Conservation (phyloP, 192 early-diverging fungal species). For the Pilaira anomala region DNA sequence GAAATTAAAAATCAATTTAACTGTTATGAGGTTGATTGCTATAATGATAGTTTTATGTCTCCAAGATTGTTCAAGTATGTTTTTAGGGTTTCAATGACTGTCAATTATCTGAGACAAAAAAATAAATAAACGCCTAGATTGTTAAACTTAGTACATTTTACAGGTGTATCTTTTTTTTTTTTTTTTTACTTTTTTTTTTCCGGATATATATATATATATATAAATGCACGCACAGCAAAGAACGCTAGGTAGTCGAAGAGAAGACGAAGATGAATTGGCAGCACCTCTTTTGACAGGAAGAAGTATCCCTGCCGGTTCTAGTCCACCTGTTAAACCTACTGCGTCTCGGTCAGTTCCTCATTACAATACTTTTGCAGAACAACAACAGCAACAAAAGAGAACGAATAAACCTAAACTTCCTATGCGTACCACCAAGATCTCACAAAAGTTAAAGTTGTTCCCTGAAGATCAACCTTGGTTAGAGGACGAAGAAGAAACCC, state of each 20-base stretch:
- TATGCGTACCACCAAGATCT: slow-evolving; percentile 88
- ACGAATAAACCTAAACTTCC: slow-evolving; percentile 57
- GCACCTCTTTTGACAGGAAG: slow-evolving; percentile 1
- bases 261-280: slow-evolving; percentile 3
- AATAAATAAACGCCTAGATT: no score
- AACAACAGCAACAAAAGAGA: background rate
- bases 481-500: slow-evolving; percentile 59
- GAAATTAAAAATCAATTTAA: background rate
- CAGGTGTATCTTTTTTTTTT: no score
- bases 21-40: no score
- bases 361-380: slow-evolving; percentile 5
- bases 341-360: slow-evolving; percentile 16
- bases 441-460: slow-evolving; percentile 88
- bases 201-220: background rate
- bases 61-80: no score
- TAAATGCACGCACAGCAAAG: background rate
- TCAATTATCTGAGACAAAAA: background rate
- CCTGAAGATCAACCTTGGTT: slow-evolving; percentile 39
- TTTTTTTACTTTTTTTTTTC: slow-evolving; percentile 4
- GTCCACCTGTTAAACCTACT: background rate
- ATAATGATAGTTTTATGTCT: no score
- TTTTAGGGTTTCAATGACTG: no score
- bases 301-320: background rate
- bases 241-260: slow-evolving; percentile 5
- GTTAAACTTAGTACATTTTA: no score